phyloP scores from a whole-genome alignment of 2,329 filamentous ascomycete genomes.

The Chaetothyriales sp. region DNA sequence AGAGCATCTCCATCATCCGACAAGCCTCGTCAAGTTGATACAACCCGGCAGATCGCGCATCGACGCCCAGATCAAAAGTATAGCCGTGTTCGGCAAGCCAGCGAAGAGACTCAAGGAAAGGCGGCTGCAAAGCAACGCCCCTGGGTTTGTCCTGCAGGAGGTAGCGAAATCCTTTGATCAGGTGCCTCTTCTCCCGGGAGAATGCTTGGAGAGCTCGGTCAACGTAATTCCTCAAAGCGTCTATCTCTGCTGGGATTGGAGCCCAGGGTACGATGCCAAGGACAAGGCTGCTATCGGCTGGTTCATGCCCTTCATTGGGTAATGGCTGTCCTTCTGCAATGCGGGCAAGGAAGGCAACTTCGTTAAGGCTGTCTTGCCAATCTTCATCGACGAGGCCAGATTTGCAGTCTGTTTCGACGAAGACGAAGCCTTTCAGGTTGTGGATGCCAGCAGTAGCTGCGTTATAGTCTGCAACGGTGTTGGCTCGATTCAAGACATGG shows the following conservation, averaged over 20 bases:
- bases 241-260: conserved; percentile 55
- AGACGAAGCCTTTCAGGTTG: conserved; percentile 57
- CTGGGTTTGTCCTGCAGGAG: conserved; percentile 63
- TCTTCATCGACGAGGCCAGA: conserved; percentile 43
- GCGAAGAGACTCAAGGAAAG: conserved; percentile 53
- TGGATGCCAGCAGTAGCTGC: conserved; percentile 25
- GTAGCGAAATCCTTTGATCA: conserved; percentile 69
- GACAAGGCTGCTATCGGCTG: conserved; percentile 42
- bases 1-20: conserved; percentile 56
- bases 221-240: conserved; percentile 53
- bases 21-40: conserved; percentile 59
- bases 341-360: conserved; percentile 55
- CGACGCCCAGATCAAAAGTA: conserved; percentile 72
- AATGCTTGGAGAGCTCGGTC: conserved; percentile 38
- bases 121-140: conserved; percentile 49
- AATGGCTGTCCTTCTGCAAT: conserved; percentile 49
- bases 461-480: conserved; percentile 52
- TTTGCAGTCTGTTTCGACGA: conserved; percentile 68
- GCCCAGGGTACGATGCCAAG: conserved; percentile 71
- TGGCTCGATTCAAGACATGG: conserved; percentile 48
- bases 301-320: conserved; percentile 44
- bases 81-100: conserved; percentile 51
- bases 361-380: conserved; percentile 56
- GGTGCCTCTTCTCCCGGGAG: conserved; percentile 43
- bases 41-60: conserved; percentile 62